Percentiles rank a stretch among this genome's conserved stretches.
These are phyloP conservation scores for Parafenestella ontariensis DNA, from an alignment of 2,329 filamentous ascomycete genomes.

Conservation along the genomic window DNA sequence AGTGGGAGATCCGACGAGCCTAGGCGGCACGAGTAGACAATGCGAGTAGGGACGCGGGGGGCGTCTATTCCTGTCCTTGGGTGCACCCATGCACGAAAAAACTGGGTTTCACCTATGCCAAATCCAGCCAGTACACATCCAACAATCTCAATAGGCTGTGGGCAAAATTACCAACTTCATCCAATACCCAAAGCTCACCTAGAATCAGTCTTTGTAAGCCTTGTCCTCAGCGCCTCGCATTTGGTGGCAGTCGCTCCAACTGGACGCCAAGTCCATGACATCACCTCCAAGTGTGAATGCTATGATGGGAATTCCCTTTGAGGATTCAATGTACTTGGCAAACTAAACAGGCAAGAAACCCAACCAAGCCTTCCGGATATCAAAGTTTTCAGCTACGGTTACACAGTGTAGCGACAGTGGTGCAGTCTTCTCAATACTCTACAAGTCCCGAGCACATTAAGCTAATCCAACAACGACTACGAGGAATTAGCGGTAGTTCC, in stretches of 20 bases:
- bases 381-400: constrained; percentile 1
- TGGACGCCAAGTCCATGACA: not conserved
- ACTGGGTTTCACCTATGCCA: not conserved
- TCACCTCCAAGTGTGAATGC: not conserved
- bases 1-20: constrained; percentile 81
- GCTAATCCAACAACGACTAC: not conserved
- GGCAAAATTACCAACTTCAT: not conserved
- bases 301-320: not conserved
- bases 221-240: not conserved
- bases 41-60: too few relatives aligned
- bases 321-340: not conserved
- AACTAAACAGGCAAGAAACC: constrained; percentile 8
- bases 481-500: not conserved
- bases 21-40: constrained; percentile 47
- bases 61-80: not conserved
- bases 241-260: not conserved
- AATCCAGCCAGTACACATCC: not conserved
- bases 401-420: constrained; percentile 7
- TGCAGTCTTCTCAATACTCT: not conserved
- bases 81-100: not conserved
- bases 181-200: not conserved
- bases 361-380: constrained; percentile 6
- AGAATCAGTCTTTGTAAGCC: not conserved
- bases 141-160: not conserved
- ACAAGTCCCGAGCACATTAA: constrained; percentile 1